These are phyloP conservation scores for Avena atlantica DNA, from an alignment of 176 grass and related monocot genomes.

Conservation along the genomic window DNA sequence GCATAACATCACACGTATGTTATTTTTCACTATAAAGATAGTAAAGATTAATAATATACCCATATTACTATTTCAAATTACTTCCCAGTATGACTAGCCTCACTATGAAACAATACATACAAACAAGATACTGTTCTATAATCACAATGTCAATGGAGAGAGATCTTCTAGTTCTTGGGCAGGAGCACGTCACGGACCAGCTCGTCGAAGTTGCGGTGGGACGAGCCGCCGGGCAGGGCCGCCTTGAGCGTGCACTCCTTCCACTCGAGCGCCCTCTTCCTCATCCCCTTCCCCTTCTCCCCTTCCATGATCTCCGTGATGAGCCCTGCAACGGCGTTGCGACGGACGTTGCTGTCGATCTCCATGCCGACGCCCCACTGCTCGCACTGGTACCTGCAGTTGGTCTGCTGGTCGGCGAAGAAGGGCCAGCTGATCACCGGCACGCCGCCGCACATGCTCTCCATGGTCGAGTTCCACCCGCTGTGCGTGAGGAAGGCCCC, in stretches of 20 bases:
- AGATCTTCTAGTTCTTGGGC: constrained; percentile 28
- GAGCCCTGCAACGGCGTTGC: constrained; percentile 57
- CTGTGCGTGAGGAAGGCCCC: constrained; percentile 78
- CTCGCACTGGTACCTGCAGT: constrained; percentile 71
- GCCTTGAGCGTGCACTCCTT: constrained; percentile 47
- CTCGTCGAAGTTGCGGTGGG: constrained; percentile 48
- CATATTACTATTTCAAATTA: too few species aligned
- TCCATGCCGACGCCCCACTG: constrained; percentile 87
- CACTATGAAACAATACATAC: neutral
- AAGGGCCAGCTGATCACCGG: constrained; percentile 88
- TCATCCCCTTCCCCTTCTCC: constrained; percentile 65
- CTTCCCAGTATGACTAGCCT: too few species aligned
- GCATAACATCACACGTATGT: too few species aligned
- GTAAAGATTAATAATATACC: too few species aligned
- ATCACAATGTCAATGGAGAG: neutral
- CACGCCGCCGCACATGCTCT: constrained; percentile 72
- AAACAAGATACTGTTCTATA: neutral
- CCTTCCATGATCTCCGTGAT: constrained; percentile 72
- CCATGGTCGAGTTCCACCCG: constrained; percentile 78
- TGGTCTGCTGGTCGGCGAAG: constrained; percentile 84
- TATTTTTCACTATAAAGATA: too few species aligned
- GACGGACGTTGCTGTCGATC: constrained; percentile 70
- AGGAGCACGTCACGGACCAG: constrained; percentile 53
- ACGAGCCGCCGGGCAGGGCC: constrained; percentile 47
- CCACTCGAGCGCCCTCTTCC: constrained; percentile 58